Conservation (phyloP, 148 eudicot genomes). For the Camellia japonica region DNA sequence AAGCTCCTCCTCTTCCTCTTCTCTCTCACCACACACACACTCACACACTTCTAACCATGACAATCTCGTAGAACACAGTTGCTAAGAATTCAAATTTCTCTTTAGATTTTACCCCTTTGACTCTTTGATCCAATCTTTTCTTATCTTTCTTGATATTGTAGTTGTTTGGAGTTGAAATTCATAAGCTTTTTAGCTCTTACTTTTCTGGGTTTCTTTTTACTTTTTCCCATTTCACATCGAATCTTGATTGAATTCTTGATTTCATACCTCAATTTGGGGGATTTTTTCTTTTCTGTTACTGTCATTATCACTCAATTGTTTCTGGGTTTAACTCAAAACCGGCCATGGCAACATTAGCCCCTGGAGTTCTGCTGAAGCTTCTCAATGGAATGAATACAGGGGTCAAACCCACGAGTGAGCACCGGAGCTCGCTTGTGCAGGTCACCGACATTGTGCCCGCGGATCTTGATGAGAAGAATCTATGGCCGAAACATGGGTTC, state of each 20-base stretch:
- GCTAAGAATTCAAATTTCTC: not conserved
- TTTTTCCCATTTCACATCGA: not conserved
- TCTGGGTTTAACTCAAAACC: no score
- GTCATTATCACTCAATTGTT: not conserved
- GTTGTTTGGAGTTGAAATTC: not conserved
- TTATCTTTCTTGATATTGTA: not conserved
- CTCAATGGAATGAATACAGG: conserved; percentile 69
- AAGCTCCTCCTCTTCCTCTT: not conserved
- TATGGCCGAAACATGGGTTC: conserved; percentile 80
- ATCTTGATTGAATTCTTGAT: not conserved
- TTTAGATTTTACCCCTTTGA: not conserved
- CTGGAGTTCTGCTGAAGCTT: conserved; percentile 74
- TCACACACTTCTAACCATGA: conserved; percentile 15
- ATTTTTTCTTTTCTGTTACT: not conserved
- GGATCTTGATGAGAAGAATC: conserved; percentile 78
- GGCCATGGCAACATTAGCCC: conserved; percentile 67
- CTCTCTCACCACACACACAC: not conserved
- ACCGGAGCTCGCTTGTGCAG: conserved; percentile 73
- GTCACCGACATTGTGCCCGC: conserved; percentile 90
- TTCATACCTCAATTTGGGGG: not conserved
- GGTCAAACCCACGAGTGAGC: conserved; percentile 64
- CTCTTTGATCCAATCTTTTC: not conserved
- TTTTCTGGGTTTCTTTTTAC: not conserved
- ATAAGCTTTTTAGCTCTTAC: not conserved
- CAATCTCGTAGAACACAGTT: not conserved